Evolutionary conservation across 225 moss, liverwort and hornwort species (phyloP).

Genomic region (Physcomitrium patens): DNA sequence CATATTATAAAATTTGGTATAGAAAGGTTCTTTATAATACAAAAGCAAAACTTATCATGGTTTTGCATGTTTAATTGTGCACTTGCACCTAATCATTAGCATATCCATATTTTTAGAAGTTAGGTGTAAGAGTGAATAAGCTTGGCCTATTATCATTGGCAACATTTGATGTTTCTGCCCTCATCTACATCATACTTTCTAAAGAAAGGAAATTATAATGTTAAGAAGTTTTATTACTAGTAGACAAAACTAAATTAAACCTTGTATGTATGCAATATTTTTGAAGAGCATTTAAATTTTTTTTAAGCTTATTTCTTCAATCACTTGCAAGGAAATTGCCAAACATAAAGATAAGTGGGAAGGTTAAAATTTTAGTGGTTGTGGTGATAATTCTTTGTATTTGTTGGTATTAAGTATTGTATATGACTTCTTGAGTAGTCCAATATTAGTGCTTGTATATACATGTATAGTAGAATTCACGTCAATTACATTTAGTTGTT

Average conservation of each 20-base stretch:
- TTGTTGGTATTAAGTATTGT: slow-evolving; percentile 52
- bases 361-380: slow-evolving; percentile 41
- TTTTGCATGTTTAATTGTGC: background rate
- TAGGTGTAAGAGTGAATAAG: background rate
- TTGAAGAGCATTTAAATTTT: slow-evolving; percentile 19
- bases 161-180: background rate
- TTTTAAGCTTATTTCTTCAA: background rate
- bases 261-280: slow-evolving; percentile 17
- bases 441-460: background rate
- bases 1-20: background rate
- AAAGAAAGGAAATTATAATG: background rate
- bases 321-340: background rate
- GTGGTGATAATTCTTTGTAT: slow-evolving; percentile 46
- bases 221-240: background rate
- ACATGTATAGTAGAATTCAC: slow-evolving; percentile 9
- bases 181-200: slow-evolving; percentile 11
- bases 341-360: slow-evolving; percentile 40
- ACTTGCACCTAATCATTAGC: background rate
- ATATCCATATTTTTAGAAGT: background rate
- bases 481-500: slow-evolving; percentile 18
- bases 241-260: background rate
- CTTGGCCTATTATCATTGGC: background rate
- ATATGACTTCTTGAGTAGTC: slow-evolving; percentile 37
- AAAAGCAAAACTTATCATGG: background rate
- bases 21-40: background rate